Evolutionary conservation across 2,329 filamentous ascomycete genomes (phyloP).

Genomic region (Hymenoscyphus occultus): DNA sequence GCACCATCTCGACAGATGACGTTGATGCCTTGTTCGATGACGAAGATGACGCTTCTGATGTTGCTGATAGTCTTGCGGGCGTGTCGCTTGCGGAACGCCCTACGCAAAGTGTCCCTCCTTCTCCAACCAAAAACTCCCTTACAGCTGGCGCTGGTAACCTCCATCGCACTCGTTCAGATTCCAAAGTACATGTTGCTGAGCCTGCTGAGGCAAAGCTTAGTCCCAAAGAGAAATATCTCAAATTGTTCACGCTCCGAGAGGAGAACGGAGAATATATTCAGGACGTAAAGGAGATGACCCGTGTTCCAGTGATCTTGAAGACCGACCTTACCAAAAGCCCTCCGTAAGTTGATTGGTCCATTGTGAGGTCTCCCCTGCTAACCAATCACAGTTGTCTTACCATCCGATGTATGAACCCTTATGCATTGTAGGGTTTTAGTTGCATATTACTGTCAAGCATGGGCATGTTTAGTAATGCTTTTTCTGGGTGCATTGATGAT

Average conservation of each 20-base stretch:
- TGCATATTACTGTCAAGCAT: conserved; percentile 7
- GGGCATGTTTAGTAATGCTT: conserved; percentile 4
- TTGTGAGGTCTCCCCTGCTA: conserved; percentile 35
- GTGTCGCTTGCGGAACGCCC: conserved; percentile 86
- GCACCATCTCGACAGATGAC: conserved; percentile 88
- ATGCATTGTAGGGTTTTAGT: conserved; percentile 46
- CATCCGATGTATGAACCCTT: conserved; percentile 80
- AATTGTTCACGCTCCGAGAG: conserved; percentile 84
- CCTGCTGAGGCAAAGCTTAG: conserved; percentile 75
- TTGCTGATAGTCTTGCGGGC: conserved; percentile 87
- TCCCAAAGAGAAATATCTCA: conserved; percentile 96
- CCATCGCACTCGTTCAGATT: conserved; percentile 88
- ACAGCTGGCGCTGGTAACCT: conserved; percentile 59
- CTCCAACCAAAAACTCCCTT: conserved; percentile 73
- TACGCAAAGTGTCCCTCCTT: conserved; percentile 92
- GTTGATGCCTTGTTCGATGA: conserved; percentile 96
- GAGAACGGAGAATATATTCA: conserved; percentile 96
- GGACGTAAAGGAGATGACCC: conserved; percentile 96
- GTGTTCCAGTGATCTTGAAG: conserved; percentile 96
- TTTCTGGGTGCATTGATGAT: conserved; percentile 6
- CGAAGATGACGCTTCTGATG: conserved; percentile 75
- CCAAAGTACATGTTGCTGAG: conserved; percentile 77
- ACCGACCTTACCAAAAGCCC: conserved; percentile 98
- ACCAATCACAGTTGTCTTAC: conserved; percentile 66
- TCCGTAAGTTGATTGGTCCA: conserved; percentile 68